Evolutionary conservation across 176 grass and related monocot species (phyloP), one percentile per base, ranked within the genome.

Genomic region (Eremochloa ophiuroides): DNA sequence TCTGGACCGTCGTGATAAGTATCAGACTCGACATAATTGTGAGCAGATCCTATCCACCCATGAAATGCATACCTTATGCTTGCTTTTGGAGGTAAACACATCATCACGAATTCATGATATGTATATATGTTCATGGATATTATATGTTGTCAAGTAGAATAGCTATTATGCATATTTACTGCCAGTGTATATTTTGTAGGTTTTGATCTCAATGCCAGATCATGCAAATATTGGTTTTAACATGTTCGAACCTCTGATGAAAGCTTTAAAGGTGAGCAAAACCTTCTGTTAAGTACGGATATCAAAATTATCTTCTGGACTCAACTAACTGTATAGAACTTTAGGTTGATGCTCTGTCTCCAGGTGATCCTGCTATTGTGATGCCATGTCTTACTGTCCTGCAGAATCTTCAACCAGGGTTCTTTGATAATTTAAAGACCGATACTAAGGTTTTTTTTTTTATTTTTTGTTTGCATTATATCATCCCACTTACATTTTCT

Each of bases 11-110:
- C 83, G 46, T 79, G 83, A 53, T 81, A 64, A 82, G 22, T 84
- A 74, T 84, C 63, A 76, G 62, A 25, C 34, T 82, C 83, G 50
- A 53, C 43, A 48, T 72, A 73, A 82, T 82, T 85, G 46, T 82
- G 35, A 71, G 51, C 85, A 82, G 78, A 83, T 74, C n/a, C 27
- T 95, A 30, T 89, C 78, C 22, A 85, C 61, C 35, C 68, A 84
- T 88, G 92, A 98, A 91, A 70, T 89, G n/a, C 73, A 89, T 33
- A 84, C 84, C 29, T 77, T 98, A 59, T 95, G 95, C 75, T 88
- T 95, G 85, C 90, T 98, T 84, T 91, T 98, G 84, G 84, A 98
- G 95, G 95, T 98, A 91, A 47, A 55, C 68, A 25, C 8, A 16
- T 46, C 3, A 62, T 41, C 31, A n/a, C n/a, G n/a, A n/a, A n/a